Evolutionary conservation across 257 asterid genomes (phyloP).

Genomic region (Ocimum tenuiflorum): DNA sequence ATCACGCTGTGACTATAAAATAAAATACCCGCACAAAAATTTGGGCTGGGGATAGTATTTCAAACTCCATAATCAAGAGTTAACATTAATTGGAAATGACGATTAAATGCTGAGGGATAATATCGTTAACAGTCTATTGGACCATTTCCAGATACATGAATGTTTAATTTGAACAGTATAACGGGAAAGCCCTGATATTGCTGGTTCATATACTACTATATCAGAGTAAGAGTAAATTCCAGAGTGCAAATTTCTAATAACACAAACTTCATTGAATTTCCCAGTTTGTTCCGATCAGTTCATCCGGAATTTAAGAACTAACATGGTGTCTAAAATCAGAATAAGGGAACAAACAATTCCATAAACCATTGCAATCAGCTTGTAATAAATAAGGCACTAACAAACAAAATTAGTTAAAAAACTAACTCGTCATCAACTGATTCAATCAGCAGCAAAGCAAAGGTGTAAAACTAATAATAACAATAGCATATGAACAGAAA

Average conservation of each 20-base stretch:
- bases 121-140: neutral
- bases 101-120: neutral
- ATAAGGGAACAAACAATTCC: neutral
- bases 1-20: too few species aligned
- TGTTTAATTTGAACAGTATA: neutral
- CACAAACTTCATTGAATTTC: neutral
- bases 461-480: neutral
- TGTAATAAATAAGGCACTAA: neutral
- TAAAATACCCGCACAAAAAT: too few species aligned
- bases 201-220: neutral
- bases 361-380: neutral
- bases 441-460: neutral
- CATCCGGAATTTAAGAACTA: neutral
- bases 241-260: neutral
- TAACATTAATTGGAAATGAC: neutral
- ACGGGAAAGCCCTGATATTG: neutral
- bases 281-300: neutral
- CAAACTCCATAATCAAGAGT: too few species aligned
- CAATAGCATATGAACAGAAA: neutral
- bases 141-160: neutral
- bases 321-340: neutral
- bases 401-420: neutral
- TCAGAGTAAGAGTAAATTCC: neutral
- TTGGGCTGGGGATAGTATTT: too few species aligned
- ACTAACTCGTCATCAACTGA: neutral